These are phyloP conservation scores for Cryphonectria japonica DNA, from an alignment of 2,329 filamentous ascomycete species.

Conservation along the genomic window DNA sequence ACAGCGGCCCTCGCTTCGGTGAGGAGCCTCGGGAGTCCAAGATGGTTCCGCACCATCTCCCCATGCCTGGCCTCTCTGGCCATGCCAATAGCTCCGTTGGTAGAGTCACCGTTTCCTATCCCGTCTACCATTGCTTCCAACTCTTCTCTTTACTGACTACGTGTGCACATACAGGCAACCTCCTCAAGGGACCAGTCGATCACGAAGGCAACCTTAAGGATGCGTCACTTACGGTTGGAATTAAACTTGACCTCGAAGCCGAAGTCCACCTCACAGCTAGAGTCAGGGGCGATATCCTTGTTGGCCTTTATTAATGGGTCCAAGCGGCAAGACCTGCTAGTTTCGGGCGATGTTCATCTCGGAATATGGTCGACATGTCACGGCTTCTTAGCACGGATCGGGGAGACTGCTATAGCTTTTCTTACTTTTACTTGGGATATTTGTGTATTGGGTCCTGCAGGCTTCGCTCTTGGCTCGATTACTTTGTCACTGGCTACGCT, in stretches of 20 bases:
- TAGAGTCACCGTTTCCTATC: conserved; percentile 6
- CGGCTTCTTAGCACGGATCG: conserved; percentile 16
- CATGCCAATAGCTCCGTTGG: conserved; percentile 14
- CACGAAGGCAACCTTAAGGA: conserved; percentile 61
- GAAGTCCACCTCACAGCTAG: conserved; percentile 65
- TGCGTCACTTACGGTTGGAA: conserved; percentile 61
- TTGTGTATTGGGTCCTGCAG: conserved; percentile 20
- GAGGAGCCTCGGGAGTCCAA: background rate
- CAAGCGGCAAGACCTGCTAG: conserved; percentile 1
- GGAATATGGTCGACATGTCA: conserved; percentile 22
- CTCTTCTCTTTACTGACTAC: background rate
- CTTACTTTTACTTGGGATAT: conserved; percentile 24
- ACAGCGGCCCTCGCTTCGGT: conserved; percentile 20
- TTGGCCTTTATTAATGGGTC: conserved; percentile 54
- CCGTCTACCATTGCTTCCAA: background rate
- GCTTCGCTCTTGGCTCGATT: conserved; percentile 22
- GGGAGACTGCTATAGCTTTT: conserved; percentile 23
- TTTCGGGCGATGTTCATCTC: conserved; percentile 10
- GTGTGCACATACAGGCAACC: conserved; percentile 44
- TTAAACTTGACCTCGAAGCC: conserved; percentile 67
- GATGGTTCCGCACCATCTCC: conserved; percentile 13
- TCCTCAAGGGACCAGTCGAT: conserved; percentile 61
- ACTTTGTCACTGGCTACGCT: conserved; percentile 23
- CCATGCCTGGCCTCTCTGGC: conserved; percentile 20
- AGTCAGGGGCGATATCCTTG: conserved; percentile 62